These are phyloP conservation scores for Colletotrichum incanum DNA, from an alignment of 2,329 filamentous ascomycete genomes.

Conservation along the genomic window DNA sequence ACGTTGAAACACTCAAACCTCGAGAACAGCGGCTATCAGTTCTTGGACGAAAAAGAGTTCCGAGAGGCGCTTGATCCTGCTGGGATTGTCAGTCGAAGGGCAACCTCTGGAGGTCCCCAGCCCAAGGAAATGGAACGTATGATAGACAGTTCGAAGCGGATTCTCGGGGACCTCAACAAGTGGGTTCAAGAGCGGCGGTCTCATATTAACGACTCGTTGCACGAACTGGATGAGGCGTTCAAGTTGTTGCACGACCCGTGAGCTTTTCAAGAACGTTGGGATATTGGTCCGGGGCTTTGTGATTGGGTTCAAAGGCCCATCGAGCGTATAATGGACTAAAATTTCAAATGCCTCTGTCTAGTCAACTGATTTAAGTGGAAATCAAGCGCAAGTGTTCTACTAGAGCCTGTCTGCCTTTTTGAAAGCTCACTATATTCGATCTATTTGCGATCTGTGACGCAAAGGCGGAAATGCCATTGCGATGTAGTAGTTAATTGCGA, in stretches of 20 bases:
- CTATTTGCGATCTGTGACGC: not conserved
- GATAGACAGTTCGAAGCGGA: not conserved
- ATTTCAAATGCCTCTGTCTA: not conserved
- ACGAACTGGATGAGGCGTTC: slow-evolving; percentile 10
- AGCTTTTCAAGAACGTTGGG: not conserved
- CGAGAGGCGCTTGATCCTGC: slow-evolving; percentile 19
- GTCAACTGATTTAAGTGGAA: not conserved
- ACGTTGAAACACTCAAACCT: slow-evolving; percentile 18
- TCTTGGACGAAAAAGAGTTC: slow-evolving; percentile 22
- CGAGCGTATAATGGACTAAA: not conserved
- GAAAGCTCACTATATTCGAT: not conserved
- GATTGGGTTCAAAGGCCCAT: not conserved
- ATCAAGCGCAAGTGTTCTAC: not conserved
- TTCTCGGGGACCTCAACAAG: not conserved
- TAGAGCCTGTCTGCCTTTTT: not conserved
- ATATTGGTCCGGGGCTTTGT: not conserved
- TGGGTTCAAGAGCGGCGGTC: slow-evolving; percentile 24
- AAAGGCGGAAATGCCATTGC: not conserved
- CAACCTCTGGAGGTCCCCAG: slow-evolving; percentile 34
- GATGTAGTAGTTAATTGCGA: not conserved
- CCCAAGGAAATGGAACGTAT: slow-evolving; percentile 34
- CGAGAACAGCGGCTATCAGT: not conserved
- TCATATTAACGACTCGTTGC: slow-evolving; percentile 7
- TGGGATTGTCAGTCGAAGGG: slow-evolving; percentile 27
- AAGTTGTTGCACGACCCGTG: not conserved